Conservation (phyloP, 1,284 basidiomycete species). For the Ustilago sp. region DNA sequence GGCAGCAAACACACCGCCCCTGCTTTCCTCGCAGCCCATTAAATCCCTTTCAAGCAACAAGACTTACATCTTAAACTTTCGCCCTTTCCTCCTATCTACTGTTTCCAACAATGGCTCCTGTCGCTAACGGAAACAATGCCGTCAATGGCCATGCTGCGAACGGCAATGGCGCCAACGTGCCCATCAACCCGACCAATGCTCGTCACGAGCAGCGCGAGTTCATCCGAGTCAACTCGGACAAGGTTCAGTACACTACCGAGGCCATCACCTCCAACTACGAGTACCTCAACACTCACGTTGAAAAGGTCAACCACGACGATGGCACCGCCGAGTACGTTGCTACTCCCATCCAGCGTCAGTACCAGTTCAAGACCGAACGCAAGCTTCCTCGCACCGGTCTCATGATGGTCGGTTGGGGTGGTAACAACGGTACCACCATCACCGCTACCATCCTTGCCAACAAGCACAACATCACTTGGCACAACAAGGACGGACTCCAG, state of each 20-base stretch:
- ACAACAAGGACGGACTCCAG: constrained; percentile 91
- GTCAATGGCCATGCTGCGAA: constrained; percentile 34
- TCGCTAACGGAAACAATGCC: constrained; percentile 53
- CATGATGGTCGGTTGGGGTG: constrained; percentile 96
- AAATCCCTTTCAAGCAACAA: constrained; percentile 23
- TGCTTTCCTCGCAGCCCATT: constrained; percentile 59
- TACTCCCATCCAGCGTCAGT: constrained; percentile 63
- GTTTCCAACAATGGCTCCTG: constrained; percentile 60
- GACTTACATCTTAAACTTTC: constrained; percentile 24
- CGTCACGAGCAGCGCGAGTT: constrained; percentile 66
- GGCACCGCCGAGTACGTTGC: constrained; percentile 66
- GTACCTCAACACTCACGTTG: constrained; percentile 68
- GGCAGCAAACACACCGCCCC: constrained; percentile 67
- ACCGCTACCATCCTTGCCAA: constrained; percentile 96
- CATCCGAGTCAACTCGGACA: constrained; percentile 67
- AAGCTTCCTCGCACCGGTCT: constrained; percentile 92
- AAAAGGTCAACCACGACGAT: constrained; percentile 58
- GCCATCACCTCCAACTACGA: constrained; percentile 64
- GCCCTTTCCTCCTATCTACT: constrained; percentile 7
- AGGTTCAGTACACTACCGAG: constrained; percentile 63
- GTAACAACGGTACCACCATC: constrained; percentile 96
- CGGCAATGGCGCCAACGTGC: constrained; percentile 42
- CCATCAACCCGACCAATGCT: constrained; percentile 67
- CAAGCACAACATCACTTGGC: constrained; percentile 92
- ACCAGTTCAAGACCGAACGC: constrained; percentile 89